Base-by-base conservation (phyloP, 1,284 basidiomycete genomes). In the Tilletia setariae region DNA sequence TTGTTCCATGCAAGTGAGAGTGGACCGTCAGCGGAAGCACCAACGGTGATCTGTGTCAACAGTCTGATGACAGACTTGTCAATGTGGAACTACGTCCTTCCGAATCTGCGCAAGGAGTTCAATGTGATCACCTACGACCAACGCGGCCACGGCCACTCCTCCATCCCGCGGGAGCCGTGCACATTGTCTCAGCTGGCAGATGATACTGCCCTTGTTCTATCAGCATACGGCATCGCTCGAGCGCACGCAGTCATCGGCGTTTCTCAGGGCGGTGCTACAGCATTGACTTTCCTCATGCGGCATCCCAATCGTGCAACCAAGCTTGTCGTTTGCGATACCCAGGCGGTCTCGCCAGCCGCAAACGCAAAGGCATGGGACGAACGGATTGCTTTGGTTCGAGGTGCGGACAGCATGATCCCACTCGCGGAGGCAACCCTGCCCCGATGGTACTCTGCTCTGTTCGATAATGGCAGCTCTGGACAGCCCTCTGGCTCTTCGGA, bases 231-330 rank as follows among this genome's bases (percentile, higher is more conserved):
- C 1, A 76, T 85, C 64, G 68, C 69, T 30, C 72, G 74, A 66
- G 73, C 73, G 0, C 70, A 77, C 19, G 76, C 84, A 49, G 75
- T 85, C 44, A 82, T 85, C 65, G 84, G 84, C 11, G 83, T 85
- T 21, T 84, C 83, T 9, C 84, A 85, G 71, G 84, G 84, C 28
- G 84, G 84, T n/a, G 84, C 84, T 7, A 85, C 84, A 2, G 75
- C 83, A 1, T 76, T 85, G 23, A 74, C 80, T 8, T 83, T 85
- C 67, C 83, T 80, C 6, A 76, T 83, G n/a, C 69, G 76, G 28
- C 83, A 84, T 70, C 71, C 82, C 0, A 67, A 75, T 9, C 72
- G 79, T 16, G 78, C 80, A 65, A 68, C 76, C 32, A 73, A 77
- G 63, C 67, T 85, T 62, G 70, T 85, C 32, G 81, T 82, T 1